Conservation (phyloP, 371 early-diverging fungal genomes). For the Mucor circinelloides region DNA sequence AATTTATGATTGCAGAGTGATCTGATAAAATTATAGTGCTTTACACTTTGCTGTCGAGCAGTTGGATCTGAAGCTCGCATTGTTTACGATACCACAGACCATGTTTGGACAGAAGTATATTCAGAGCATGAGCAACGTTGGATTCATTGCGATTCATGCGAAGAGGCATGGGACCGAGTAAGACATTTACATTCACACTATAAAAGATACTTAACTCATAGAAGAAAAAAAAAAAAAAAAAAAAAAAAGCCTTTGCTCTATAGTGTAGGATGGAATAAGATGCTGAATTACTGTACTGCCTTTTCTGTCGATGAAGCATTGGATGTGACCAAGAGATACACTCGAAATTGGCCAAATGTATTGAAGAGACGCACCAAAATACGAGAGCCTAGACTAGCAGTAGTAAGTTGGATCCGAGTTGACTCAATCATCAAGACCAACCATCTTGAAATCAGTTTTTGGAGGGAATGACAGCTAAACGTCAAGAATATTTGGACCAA, state of each 20-base stretch:
- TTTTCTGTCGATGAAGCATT: constrained; percentile 59
- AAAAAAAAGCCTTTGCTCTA: constrained; percentile 57
- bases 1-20: not conserved
- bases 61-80: constrained; percentile 69
- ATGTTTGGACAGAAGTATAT: constrained; percentile 77
- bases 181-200: not conserved
- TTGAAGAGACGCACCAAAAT: constrained; percentile 53
- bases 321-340: constrained; percentile 68
- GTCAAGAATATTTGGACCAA: constrained; percentile 15
- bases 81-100: constrained; percentile 63
- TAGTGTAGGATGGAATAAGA: constrained; percentile 76
- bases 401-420: constrained; percentile 21
- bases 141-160: constrained; percentile 75
- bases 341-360: constrained; percentile 45
- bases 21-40: constrained; percentile 44
- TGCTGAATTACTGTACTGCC: constrained; percentile 63
- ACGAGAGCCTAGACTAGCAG: constrained; percentile 47
- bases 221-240: no score
- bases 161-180: constrained; percentile 62
- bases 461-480: constrained; percentile 14
- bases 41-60: constrained; percentile 65
- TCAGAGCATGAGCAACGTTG: constrained; percentile 61
- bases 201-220: no score
- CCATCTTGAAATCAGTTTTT: not conserved
- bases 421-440: not conserved